These are phyloP conservation scores for Shiraia sp. DNA, from an alignment of 2,329 filamentous ascomycete species.

Conservation along the genomic window DNA sequence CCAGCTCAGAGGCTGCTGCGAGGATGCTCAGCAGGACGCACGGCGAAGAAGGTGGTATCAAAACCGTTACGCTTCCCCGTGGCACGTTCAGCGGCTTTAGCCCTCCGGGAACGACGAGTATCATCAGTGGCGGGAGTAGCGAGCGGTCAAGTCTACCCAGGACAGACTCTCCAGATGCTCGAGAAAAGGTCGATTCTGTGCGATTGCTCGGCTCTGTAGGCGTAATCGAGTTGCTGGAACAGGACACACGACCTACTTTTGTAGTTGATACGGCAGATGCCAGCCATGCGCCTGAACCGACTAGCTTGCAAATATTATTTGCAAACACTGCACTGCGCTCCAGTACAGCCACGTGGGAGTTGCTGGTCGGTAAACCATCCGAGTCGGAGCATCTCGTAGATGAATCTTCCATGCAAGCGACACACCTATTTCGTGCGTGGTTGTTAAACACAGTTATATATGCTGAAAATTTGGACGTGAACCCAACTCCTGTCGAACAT, in stretches of 20 bases:
- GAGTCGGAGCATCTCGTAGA: conserved; percentile 24
- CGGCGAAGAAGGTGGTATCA: conserved; percentile 54
- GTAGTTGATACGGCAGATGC: conserved; percentile 69
- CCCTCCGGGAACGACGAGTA: conserved; percentile 50
- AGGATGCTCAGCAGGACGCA: conserved; percentile 60
- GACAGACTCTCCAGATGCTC: conserved; percentile 57
- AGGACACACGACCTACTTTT: conserved; percentile 76
- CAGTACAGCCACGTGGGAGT: conserved; percentile 58
- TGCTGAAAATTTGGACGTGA: conserved; percentile 57
- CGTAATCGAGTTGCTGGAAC: conserved; percentile 72
- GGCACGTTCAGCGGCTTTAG: conserved; percentile 48
- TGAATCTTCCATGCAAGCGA: conserved; percentile 41
- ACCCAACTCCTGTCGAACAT: conserved; percentile 58
- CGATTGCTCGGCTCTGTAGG: conserved; percentile 67
- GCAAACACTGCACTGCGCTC: conserved; percentile 69
- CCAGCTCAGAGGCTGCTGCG: conserved; percentile 59
- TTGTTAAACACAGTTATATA: conserved; percentile 60
- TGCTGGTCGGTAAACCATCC: conserved; percentile 55
- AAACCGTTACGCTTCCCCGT: conserved; percentile 56
- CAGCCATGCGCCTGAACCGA: conserved; percentile 55
- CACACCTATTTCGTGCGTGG: conserved; percentile 69
- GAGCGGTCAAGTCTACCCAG: conserved; percentile 57
- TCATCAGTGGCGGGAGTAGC: conserved; percentile 58
- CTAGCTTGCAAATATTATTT: conserved; percentile 65
- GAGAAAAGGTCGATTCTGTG: conserved; percentile 53